phyloP scores from a whole-genome alignment of 805 yeast genomes.

The Starmerella riodocensis region DNA sequence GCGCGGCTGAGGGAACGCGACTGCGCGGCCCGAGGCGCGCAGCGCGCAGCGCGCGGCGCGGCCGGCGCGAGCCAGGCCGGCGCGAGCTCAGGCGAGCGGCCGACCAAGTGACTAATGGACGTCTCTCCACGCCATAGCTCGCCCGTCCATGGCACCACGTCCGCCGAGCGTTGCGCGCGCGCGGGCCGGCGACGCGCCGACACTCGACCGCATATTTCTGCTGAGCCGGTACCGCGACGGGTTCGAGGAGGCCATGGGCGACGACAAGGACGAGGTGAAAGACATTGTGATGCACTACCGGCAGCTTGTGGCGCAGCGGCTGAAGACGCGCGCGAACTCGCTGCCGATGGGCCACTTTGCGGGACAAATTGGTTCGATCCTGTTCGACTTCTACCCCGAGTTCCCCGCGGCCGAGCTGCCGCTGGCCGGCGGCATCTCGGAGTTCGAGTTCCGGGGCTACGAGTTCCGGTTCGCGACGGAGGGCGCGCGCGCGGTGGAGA shows the following conservation, averaged over 20 bases:
- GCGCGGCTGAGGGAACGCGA: no score
- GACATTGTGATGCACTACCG: conserved; percentile 12
- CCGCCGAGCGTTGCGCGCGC: no score
- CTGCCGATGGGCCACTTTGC: conserved; percentile 12
- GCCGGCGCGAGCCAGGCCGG: no score
- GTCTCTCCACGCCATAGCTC: no score
- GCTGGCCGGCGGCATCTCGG: conserved; percentile 14
- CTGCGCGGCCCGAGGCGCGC: no score
- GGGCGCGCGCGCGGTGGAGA: conserved; percentile 12
- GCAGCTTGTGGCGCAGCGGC: conserved; percentile 4
- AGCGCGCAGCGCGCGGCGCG: no score
- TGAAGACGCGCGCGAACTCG: conserved; percentile 2
- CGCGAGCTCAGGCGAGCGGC: no score
- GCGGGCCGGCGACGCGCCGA: no score
- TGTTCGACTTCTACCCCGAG: conserved; percentile 10
- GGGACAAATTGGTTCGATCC: conserved; percentile 13
- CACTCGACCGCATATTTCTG: conserved; percentile 8
- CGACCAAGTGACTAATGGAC: no score
- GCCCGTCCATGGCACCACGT: no score
- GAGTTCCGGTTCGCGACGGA: conserved; percentile 14
- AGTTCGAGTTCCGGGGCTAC: conserved; percentile 12
- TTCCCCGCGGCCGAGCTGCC: conserved; percentile 17
- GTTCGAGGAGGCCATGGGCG: conserved; percentile 13
- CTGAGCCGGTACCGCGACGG: conserved; percentile 11
- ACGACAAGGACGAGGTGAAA: conserved; percentile 11